Conservation (phyloP, 306 rosid genomes). For the Trichosanthes cucumerina region DNA sequence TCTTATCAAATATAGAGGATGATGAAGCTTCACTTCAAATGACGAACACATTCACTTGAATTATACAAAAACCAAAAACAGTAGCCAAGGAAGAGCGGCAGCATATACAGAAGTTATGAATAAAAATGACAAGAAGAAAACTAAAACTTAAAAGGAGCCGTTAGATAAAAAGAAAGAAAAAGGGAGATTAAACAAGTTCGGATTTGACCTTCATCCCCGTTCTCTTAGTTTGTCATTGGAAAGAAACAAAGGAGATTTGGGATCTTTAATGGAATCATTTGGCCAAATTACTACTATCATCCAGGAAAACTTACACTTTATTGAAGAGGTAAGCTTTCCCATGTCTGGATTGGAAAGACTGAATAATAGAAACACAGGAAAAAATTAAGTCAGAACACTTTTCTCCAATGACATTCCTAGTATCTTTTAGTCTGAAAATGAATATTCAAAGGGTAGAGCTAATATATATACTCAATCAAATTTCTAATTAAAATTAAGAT, state of each 20-base stretch:
- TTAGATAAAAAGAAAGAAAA: not conserved
- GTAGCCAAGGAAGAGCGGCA: not conserved
- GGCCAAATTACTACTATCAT: conserved; percentile 8
- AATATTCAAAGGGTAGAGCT: not conserved
- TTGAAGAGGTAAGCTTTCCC: conserved; percentile 94
- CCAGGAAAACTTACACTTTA: conserved; percentile 78
- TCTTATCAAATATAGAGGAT: not conserved
- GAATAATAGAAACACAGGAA: conserved; percentile 30
- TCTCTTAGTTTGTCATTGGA: not conserved
- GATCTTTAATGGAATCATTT: not conserved
- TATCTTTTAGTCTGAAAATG: not conserved
- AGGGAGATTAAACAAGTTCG: not conserved
- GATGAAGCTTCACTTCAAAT: not conserved
- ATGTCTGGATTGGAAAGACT: conserved; percentile 68
- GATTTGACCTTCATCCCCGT: not conserved
- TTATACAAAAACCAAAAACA: conserved; percentile 4
- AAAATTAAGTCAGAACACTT: conserved; percentile 23
- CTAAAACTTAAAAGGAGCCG: not conserved
- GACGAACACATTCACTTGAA: not conserved
- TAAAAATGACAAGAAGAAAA: not conserved
- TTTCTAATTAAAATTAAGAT: not conserved
- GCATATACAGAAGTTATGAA: not conserved
- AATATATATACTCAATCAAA: not conserved
- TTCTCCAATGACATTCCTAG: conserved; percentile 7
- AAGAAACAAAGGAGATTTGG: not conserved